These are phyloP conservation scores for Blastobotrys chiropterorum DNA, from an alignment of 805 yeast species.

Conservation along the genomic window DNA sequence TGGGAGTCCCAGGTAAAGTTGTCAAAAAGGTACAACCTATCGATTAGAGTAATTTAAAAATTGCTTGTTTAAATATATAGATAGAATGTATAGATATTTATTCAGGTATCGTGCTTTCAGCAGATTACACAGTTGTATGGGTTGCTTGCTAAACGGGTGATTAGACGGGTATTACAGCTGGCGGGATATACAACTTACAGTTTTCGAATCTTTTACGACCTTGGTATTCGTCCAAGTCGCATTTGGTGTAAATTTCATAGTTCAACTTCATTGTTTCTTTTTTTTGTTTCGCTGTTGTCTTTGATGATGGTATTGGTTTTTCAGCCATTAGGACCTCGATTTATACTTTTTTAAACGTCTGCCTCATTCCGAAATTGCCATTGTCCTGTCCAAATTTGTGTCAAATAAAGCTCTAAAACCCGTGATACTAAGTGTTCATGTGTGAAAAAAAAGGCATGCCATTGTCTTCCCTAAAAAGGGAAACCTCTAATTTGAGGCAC, in stretches of 20 bases:
- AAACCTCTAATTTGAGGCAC: too few relatives aligned
- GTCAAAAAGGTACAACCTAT: background rate
- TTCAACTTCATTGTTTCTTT: background rate
- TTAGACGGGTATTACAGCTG: background rate
- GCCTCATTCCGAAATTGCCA: background rate
- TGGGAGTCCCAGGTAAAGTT: background rate
- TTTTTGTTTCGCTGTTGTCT: background rate
- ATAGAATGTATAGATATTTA: background rate
- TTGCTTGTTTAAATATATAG: too few relatives aligned
- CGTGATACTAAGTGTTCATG: background rate
- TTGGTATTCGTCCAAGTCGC: background rate
- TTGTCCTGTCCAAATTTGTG: background rate
- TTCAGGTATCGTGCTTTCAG: background rate
- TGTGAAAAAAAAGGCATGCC: too few relatives aligned
- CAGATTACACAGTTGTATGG: background rate
- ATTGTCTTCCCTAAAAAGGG: too few relatives aligned
- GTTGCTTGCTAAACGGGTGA: background rate
- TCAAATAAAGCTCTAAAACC: too few relatives aligned
- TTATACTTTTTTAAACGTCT: too few relatives aligned
- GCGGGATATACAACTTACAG: background rate
- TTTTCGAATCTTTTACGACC: background rate
- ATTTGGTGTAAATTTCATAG: background rate
- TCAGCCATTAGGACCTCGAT: background rate
- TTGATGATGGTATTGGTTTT: background rate
- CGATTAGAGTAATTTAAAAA: background rate